Conservation (phyloP, 495 filamentous ascomycete species). For the Penicillium canariense region DNA sequence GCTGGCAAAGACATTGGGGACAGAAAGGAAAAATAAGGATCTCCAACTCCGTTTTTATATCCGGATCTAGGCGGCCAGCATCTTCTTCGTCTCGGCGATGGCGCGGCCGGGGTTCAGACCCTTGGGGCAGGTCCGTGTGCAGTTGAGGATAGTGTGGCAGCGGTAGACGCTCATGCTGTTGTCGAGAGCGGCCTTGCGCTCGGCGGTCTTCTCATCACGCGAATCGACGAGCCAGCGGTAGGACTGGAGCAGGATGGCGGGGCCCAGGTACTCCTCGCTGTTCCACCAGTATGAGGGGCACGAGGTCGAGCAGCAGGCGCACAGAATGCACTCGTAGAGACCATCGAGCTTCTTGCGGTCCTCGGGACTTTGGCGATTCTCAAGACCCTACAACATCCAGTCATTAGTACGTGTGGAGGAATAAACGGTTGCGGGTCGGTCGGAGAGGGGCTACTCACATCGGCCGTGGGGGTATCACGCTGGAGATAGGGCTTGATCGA, state of each 20-base stretch:
- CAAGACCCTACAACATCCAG: slow-evolving; percentile 60
- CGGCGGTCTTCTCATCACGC: slow-evolving; percentile 79
- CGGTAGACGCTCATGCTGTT: slow-evolving; percentile 98
- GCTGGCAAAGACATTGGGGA: slow-evolving; percentile 31
- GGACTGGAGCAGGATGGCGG: slow-evolving; percentile 90
- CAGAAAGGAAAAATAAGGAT: slow-evolving; percentile 24
- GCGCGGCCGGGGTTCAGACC: slow-evolving; percentile 92
- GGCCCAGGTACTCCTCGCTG: slow-evolving; percentile 94
- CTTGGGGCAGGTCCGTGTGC: slow-evolving; percentile 95
- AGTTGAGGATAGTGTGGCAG: slow-evolving; percentile 99
- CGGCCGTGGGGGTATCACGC: slow-evolving; percentile 69
- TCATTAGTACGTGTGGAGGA: background rate
- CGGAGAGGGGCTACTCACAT: slow-evolving; percentile 53
- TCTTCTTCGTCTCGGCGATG: slow-evolving; percentile 98
- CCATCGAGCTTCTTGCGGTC: slow-evolving; percentile 97
- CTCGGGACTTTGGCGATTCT: slow-evolving; percentile 82
- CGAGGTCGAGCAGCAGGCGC: slow-evolving; percentile 97
- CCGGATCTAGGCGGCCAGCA: slow-evolving; percentile 60
- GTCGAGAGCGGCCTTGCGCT: slow-evolving; percentile 87
- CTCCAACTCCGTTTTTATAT: slow-evolving; percentile 39
- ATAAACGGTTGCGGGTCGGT: background rate
- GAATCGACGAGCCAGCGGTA: slow-evolving; percentile 96
- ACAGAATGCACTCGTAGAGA: slow-evolving; percentile 98
- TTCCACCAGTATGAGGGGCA: slow-evolving; percentile 99
- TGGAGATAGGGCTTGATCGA: slow-evolving; percentile 99